These are phyloP conservation scores for Fusarium aywerte DNA, from an alignment of 2,329 filamentous ascomycete genomes.

Conservation along the genomic window DNA sequence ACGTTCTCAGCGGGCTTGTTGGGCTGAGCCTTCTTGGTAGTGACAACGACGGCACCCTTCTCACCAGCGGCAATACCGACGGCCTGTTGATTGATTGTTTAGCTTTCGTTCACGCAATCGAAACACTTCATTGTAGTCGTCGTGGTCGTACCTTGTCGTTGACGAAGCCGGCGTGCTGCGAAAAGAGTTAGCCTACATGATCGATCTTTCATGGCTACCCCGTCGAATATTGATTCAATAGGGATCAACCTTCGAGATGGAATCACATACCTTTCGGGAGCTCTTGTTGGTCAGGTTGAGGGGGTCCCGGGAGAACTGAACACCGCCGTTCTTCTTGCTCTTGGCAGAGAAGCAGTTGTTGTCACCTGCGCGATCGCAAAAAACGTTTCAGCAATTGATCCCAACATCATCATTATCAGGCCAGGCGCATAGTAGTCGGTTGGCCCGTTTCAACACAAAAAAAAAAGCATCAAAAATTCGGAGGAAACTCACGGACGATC, in stretches of 20 bases:
- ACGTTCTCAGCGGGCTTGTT: slow-evolving; percentile 78
- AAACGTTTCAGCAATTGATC: slow-evolving; percentile 40
- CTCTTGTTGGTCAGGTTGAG: slow-evolving; percentile 94
- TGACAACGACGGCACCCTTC: slow-evolving; percentile 82
- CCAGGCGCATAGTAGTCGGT: slow-evolving; percentile 20
- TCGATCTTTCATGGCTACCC: neutral
- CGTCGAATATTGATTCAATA: slow-evolving; percentile 2
- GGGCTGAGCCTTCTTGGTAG: slow-evolving; percentile 82
- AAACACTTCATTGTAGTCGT: slow-evolving; percentile 21
- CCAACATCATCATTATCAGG: neutral
- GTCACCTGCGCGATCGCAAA: slow-evolving; percentile 67
- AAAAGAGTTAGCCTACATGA: slow-evolving; percentile 50
- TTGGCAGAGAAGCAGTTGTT: slow-evolving; percentile 94
- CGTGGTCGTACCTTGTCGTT: slow-evolving; percentile 81
- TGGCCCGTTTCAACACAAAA: neutral
- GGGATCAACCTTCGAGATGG: neutral
- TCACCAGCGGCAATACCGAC: slow-evolving; percentile 80
- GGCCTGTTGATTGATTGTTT: slow-evolving; percentile 66
- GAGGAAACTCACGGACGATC: slow-evolving; percentile 85
- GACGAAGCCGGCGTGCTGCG: slow-evolving; percentile 88
- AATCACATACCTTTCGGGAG: slow-evolving; percentile 79
- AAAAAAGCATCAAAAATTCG: slow-evolving; percentile 7
- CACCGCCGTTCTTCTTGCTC: slow-evolving; percentile 80
- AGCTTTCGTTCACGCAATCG: slow-evolving; percentile 32
- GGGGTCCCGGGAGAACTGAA: slow-evolving; percentile 93